These are phyloP conservation scores for Stagonosporopsis chrysanthemi DNA, from an alignment of 2,329 filamentous ascomycete species.

Conservation along the genomic window DNA sequence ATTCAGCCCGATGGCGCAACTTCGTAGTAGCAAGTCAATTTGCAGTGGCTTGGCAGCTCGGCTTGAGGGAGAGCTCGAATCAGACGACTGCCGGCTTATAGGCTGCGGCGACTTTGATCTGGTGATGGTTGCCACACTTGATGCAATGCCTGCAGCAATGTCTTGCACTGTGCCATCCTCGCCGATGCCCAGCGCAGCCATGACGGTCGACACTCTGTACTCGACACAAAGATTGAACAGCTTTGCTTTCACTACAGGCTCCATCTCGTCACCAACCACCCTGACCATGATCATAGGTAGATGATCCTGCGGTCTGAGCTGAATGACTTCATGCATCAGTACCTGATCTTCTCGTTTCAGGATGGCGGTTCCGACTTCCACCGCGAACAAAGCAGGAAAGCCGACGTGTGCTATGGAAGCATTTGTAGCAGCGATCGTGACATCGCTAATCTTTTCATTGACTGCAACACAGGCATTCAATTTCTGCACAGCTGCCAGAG, in stretches of 20 bases:
- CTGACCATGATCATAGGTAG: slow-evolving; percentile 82
- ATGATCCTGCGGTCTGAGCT: slow-evolving; percentile 46
- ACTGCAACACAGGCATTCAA: slow-evolving; percentile 69
- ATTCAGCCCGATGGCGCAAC: slow-evolving; percentile 85
- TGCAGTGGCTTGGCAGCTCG: slow-evolving; percentile 56
- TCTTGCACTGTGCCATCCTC: slow-evolving; percentile 70
- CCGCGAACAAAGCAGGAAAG: slow-evolving; percentile 80
- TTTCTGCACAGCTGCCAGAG: slow-evolving; percentile 71
- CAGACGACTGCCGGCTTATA: slow-evolving; percentile 42
- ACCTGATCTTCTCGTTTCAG: slow-evolving; percentile 74
- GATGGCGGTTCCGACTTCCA: slow-evolving; percentile 71
- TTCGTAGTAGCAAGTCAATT: slow-evolving; percentile 77
- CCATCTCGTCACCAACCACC: slow-evolving; percentile 92
- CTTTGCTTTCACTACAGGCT: slow-evolving; percentile 88
- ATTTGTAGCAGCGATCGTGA: slow-evolving; percentile 50
- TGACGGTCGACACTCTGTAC: slow-evolving; percentile 83
- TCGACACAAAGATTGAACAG: slow-evolving; percentile 85
- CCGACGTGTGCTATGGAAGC: slow-evolving; percentile 68
- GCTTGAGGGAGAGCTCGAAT: slow-evolving; percentile 31
- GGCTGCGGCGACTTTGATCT: slow-evolving; percentile 64
- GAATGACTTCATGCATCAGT: slow-evolving; percentile 70
- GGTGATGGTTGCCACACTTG: slow-evolving; percentile 79
- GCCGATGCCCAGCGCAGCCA: slow-evolving; percentile 77
- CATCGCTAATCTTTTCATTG: slow-evolving; percentile 71
- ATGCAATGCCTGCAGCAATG: slow-evolving; percentile 76